These are phyloP conservation scores for Cordyceps pruinosa DNA, from an alignment of 2,329 filamentous ascomycete species.

Conservation along the genomic window DNA sequence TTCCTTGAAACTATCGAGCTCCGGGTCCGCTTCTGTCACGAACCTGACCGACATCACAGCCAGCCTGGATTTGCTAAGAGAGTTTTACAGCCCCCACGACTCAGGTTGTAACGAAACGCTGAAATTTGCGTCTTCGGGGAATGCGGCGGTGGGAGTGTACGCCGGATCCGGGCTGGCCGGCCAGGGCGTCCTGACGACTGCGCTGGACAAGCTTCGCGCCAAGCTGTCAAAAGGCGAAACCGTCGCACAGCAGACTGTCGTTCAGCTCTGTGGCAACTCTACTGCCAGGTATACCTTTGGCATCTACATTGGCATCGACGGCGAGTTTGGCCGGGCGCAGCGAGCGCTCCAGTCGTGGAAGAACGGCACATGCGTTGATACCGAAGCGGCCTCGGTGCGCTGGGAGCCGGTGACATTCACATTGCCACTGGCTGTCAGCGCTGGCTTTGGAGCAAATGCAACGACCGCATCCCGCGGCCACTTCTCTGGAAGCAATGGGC, in stretches of 20 bases:
- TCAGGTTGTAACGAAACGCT: conserved; percentile 16
- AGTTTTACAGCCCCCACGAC: not conserved
- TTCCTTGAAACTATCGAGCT: not conserved
- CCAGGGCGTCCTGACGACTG: not conserved
- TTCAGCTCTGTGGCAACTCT: not conserved
- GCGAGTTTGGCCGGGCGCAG: conserved; percentile 25
- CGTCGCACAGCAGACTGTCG: not conserved
- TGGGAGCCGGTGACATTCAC: conserved; percentile 17
- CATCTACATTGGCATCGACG: conserved; percentile 25
- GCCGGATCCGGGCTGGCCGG: conserved; percentile 26
- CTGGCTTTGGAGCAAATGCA: not conserved
- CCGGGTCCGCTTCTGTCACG: not conserved
- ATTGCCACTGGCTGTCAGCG: conserved; percentile 20
- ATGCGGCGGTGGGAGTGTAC: conserved; percentile 28
- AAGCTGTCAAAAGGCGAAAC: not conserved
- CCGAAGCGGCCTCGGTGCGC: not conserved
- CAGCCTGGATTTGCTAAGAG: not conserved
- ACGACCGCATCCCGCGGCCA: conserved; percentile 10
- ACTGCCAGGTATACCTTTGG: conserved; percentile 26
- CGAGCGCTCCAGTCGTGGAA: conserved; percentile 24
- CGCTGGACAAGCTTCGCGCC: not conserved
- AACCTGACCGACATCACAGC: not conserved
- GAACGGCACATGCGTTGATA: conserved; percentile 22
- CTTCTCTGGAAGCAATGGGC: not conserved
- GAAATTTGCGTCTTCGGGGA: conserved; percentile 24